Evolutionary conservation across 192 early-diverging fungal species (phyloP), one percentile per base, ranked within the genome.

Genomic region (Coemansia sp.): DNA sequence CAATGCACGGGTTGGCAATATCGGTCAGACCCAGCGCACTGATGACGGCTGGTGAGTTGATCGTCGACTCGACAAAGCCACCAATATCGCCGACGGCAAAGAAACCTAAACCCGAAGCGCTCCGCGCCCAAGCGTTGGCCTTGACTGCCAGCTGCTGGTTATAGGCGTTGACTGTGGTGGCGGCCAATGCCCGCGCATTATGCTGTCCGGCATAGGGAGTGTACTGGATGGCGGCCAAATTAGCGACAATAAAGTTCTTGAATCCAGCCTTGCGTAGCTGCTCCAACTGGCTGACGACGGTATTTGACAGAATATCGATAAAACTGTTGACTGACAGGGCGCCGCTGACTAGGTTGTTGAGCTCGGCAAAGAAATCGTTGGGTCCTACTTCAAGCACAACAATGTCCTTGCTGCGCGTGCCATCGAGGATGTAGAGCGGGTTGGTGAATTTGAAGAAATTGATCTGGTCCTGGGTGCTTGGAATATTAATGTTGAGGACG

Each of bases 391-490:
- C 78, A 1, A 80, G 55, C 17, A 66, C 70, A 1, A 64, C 74
- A 64, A 75, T 68, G 21, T 78, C 78, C 17, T 38, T 43, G 28
- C 55, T 58, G 49, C 39, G 26, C 65, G 73, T n/a, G 73, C 70
- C 0, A 21, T 26, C 32, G 73, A 64, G 32, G 3, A 68, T 32
- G 66, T 79, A 74, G 4, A 63, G 28, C 3, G 77, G 72, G 4
- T 43, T 52, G 28, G 47, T 80, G 11, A 70, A 52, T 35, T 75
- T 73, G 64, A 78, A 80, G 38, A 42, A 68, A 59, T 62, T 69
- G 46, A 80, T 75, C 63, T 80, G 78, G 42, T 75, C 62, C 37
- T 75, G 62, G n/a, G 52, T 66, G 60, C 78, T 80, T 4, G 78
- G 78, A 44, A 80, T 75, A 35, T 68, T 66, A n/a, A 75, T 69